Conservation (phyloP, 371 early-diverging fungal species). For the Entomophthora muscae region DNA sequence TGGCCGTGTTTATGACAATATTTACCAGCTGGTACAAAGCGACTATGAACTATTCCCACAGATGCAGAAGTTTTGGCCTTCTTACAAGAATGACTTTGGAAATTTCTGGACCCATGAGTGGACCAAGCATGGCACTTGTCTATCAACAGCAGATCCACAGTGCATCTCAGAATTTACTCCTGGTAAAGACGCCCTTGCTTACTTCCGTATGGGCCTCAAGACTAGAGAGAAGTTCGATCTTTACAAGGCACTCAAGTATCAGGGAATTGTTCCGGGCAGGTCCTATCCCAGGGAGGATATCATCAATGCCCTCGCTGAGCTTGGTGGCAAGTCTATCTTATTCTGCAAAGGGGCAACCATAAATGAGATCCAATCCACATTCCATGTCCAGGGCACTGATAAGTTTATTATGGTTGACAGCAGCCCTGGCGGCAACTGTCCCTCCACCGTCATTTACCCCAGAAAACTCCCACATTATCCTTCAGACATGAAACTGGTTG, state of each 20-base stretch:
- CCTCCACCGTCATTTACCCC: background rate
- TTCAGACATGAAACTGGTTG: no score
- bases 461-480: no score
- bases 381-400: background rate
- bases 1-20: slow-evolving; percentile 22
- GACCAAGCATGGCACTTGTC: slow-evolving; percentile 33
- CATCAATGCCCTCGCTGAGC: slow-evolving; percentile 22
- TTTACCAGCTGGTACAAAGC: background rate
- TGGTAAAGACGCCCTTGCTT: slow-evolving; percentile 30
- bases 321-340: slow-evolving; percentile 3
- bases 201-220: slow-evolving; percentile 28
- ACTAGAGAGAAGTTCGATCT: slow-evolving; percentile 35
- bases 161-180: slow-evolving; percentile 25
- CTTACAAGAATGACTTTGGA: slow-evolving; percentile 19
- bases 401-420: background rate
- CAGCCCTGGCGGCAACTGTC: background rate
- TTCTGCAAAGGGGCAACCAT: background rate
- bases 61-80: slow-evolving; percentile 18
- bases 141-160: slow-evolving; percentile 31
- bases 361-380: background rate
- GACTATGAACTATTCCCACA: background rate
- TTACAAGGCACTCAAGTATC: slow-evolving; percentile 27
- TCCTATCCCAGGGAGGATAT: slow-evolving; percentile 16
- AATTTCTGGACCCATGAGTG: slow-evolving; percentile 27
- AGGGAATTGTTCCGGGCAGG: slow-evolving; percentile 40